Percentiles rank a stretch among this genome's conserved stretches.
Evolutionary conservation across 495 filamentous ascomycete species (phyloP).

Genomic region (Trichoderma parareesei): DNA sequence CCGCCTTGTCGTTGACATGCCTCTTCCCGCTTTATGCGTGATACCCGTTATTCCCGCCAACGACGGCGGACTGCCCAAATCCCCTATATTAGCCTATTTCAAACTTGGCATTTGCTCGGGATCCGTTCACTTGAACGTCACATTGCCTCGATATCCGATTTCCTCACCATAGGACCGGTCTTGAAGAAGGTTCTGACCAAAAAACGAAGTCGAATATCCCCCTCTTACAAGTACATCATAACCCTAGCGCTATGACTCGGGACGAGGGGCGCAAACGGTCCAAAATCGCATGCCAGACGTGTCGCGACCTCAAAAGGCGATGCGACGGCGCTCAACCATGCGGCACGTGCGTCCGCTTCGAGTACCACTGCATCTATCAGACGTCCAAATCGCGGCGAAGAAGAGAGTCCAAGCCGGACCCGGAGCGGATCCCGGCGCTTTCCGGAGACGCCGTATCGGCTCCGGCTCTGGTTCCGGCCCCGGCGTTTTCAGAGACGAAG

Average conservation of each 20-base stretch:
- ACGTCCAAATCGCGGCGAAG: background rate
- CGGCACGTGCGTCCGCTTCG: constrained; percentile 1
- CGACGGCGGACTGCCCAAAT: background rate
- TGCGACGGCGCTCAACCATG: constrained; percentile 6
- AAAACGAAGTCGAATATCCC: too few species aligned
- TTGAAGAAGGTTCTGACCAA: too few species aligned
- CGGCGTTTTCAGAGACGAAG: background rate
- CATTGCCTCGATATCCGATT: too few species aligned
- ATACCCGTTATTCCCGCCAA: constrained; percentile 11
- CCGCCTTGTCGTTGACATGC: too few species aligned
- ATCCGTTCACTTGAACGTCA: too few species aligned
- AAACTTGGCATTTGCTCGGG: too few species aligned
- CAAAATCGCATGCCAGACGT: background rate
- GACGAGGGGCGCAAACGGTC: background rate
- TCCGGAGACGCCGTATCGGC: background rate
- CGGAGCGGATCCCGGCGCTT: background rate
- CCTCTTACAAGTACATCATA: background rate
- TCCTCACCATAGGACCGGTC: too few species aligned
- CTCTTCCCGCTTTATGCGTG: constrained; percentile 6
- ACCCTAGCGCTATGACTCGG: background rate
- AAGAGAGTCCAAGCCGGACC: background rate
- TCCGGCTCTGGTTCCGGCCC: background rate
- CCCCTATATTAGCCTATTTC: too few species aligned
- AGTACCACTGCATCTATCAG: constrained; percentile 8
- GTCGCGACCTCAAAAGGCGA: constrained; percentile 9